A percentile compares a stretch with the other conserved stretches of the same genome.
phyloP scores from a whole-genome alignment of 1,284 basidiomycete species.

The Rhodotorula sp. region DNA sequence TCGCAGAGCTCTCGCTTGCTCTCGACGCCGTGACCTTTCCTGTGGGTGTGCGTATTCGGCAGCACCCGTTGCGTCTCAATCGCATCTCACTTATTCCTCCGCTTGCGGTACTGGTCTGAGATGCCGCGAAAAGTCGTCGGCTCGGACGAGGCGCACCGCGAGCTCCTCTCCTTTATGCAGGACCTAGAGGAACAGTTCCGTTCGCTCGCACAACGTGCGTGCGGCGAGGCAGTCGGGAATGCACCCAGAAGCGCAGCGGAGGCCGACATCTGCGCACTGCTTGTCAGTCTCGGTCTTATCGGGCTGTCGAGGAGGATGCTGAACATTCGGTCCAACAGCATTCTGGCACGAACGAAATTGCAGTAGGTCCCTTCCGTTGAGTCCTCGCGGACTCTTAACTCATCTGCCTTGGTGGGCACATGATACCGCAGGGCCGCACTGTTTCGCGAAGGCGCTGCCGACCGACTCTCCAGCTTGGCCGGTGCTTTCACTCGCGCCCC shows the following conservation, averaged over 20 bases:
- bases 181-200: background rate
- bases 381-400: no score
- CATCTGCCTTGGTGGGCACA: background rate
- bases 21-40: conserved; percentile 8
- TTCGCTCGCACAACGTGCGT: background rate
- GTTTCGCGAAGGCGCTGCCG: background rate
- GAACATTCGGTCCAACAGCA: no score
- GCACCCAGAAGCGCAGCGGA: no score
- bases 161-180: background rate
- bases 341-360: no score
- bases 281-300: no score
- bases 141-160: background rate
- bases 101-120: conserved; percentile 11
- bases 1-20: background rate
- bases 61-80: no score
- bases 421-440: background rate
- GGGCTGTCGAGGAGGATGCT: no score
- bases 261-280: no score
- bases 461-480: background rate
- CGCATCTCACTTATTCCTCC: no score
- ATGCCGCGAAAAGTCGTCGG: background rate
- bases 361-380: no score
- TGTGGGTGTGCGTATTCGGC: background rate
- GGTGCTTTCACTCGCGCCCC: background rate
- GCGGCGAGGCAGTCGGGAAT: no score